phyloP scores from a whole-genome alignment of 192 early-diverging fungal species.

The Dissophora ornata region DNA sequence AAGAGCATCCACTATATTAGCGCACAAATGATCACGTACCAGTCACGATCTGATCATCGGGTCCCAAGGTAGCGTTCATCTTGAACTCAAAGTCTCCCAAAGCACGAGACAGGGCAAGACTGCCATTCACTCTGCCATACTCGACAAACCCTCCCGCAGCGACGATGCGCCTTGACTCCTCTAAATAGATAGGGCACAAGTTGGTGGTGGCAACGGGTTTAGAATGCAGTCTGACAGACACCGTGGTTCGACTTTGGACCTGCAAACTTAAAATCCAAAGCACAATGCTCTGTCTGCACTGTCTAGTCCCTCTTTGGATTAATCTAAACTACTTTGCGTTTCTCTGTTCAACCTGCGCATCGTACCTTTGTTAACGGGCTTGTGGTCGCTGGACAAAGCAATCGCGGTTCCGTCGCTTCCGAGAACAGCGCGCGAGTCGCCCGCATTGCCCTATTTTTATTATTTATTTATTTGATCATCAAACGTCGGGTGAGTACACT shows the following conservation, averaged over 20 bases:
- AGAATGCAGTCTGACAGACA: too few species aligned
- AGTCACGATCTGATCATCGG: constrained; percentile 96
- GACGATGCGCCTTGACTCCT: constrained; percentile 86
- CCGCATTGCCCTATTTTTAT: constrained; percentile 83
- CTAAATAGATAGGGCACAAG: constrained; percentile 34
- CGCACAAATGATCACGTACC: too few species aligned
- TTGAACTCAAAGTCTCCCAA: constrained; percentile 99
- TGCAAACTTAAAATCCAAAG: too few species aligned
- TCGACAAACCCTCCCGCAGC: constrained; percentile 97
- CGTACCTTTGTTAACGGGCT: constrained; percentile 82
- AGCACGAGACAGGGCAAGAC: constrained; percentile 95
- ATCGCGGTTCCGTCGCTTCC: constrained; percentile 77
- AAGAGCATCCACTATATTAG: too few species aligned
- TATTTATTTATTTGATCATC: not conserved
- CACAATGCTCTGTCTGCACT: not conserved
- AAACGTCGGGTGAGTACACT: too few species aligned
- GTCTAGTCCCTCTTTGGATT: not conserved
- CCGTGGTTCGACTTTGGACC: too few species aligned
- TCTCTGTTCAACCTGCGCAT: not conserved
- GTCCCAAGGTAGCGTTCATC: constrained; percentile 76
- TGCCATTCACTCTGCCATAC: constrained; percentile 98
- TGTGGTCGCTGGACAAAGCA: constrained; percentile 92
- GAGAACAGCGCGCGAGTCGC: constrained; percentile 94
- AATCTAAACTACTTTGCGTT: too few species aligned
- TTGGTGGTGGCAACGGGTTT: too few species aligned